Conservation (phyloP, 2,329 filamentous ascomycete species). For the Fusarium beomiforme region DNA sequence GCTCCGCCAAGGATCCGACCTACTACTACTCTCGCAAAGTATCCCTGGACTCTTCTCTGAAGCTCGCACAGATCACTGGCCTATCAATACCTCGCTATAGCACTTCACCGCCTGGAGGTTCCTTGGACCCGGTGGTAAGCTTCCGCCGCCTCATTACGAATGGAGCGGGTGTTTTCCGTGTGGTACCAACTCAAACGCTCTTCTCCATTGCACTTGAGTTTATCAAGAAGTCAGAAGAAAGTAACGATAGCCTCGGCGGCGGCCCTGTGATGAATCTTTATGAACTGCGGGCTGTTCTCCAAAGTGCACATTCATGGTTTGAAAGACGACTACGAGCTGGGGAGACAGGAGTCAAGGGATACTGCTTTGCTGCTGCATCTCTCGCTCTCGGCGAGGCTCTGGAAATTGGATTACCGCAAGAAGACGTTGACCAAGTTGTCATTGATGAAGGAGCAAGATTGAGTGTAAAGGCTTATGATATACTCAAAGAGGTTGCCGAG, state of each 20-base stretch:
- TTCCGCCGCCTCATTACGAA: conserved; percentile 53
- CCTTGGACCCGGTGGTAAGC: conserved; percentile 40
- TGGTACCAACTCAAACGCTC: conserved; percentile 51
- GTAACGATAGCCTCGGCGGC: conserved; percentile 45
- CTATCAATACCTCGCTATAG: conserved; percentile 37
- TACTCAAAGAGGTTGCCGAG: conserved; percentile 49
- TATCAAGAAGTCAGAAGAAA: conserved; percentile 56
- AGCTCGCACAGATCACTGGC: conserved; percentile 47
- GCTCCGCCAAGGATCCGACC: conserved; percentile 56
- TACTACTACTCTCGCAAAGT: conserved; percentile 65
- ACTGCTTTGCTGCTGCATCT: conserved; percentile 48
- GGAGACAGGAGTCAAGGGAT: conserved; percentile 56
- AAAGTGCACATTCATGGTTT: conserved; percentile 45
- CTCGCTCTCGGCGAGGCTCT: conserved; percentile 50
- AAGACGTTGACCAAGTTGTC: conserved; percentile 47
- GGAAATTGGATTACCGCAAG: conserved; percentile 41
- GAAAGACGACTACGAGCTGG: conserved; percentile 51
- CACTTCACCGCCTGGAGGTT: conserved; percentile 21
- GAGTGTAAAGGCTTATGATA: conserved; percentile 42
- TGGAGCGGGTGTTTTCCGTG: conserved; percentile 55
- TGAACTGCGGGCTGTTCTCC: conserved; percentile 48
- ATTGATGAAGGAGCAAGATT: conserved; percentile 36
- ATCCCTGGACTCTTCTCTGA: conserved; percentile 55
- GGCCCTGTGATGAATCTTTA: conserved; percentile 43
- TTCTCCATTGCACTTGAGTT: conserved; percentile 59